A percentile compares a stretch with the other conserved stretches of the same genome.
Evolutionary conservation across 495 filamentous ascomycete species (phyloP).

Genomic region (Podospora comata): DNA sequence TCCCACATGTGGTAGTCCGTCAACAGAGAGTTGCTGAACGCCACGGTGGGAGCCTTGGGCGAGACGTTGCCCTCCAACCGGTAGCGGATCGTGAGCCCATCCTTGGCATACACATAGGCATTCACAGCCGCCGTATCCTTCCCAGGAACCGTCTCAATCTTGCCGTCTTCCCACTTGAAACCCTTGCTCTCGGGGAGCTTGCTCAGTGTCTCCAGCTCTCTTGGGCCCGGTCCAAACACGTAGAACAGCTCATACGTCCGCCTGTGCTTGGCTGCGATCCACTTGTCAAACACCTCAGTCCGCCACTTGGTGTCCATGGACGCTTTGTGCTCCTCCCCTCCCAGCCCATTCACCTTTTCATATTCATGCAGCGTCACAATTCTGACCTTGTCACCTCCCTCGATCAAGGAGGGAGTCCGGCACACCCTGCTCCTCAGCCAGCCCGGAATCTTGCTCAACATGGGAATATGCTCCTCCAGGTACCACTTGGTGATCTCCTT

Average conservation of each 20-base stretch:
- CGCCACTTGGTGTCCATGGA: constrained; percentile 57
- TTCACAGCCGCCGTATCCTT: constrained; percentile 51
- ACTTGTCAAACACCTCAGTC: constrained; percentile 52
- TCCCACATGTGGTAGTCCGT: constrained; percentile 76
- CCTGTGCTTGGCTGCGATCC: constrained; percentile 53
- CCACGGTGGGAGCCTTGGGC: constrained; percentile 62
- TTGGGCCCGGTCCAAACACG: constrained; percentile 69
- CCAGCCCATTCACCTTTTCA: constrained; percentile 59
- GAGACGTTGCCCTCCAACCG: constrained; percentile 68
- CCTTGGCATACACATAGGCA: constrained; percentile 65
- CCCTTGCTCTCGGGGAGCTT: constrained; percentile 32
- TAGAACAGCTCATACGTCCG: constrained; percentile 69
- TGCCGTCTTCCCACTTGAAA: constrained; percentile 54
- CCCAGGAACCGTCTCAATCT: constrained; percentile 44
- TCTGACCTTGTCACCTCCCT: constrained; percentile 46
- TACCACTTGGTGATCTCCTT: constrained; percentile 65
- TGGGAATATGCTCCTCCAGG: constrained; percentile 64
- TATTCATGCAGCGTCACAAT: constrained; percentile 71
- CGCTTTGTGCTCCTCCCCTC: constrained; percentile 59
- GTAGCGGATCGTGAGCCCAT: constrained; percentile 66
- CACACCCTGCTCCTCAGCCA: constrained; percentile 70
- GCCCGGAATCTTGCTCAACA: constrained; percentile 69
- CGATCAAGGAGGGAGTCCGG: constrained; percentile 47
- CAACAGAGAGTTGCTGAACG: constrained; percentile 73
- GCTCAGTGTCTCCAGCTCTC: constrained; percentile 57